Evolutionary conservation across 345 rosid species (phyloP), one percentile per base, ranked within the genome.

Genomic region (Salix dunnii): DNA sequence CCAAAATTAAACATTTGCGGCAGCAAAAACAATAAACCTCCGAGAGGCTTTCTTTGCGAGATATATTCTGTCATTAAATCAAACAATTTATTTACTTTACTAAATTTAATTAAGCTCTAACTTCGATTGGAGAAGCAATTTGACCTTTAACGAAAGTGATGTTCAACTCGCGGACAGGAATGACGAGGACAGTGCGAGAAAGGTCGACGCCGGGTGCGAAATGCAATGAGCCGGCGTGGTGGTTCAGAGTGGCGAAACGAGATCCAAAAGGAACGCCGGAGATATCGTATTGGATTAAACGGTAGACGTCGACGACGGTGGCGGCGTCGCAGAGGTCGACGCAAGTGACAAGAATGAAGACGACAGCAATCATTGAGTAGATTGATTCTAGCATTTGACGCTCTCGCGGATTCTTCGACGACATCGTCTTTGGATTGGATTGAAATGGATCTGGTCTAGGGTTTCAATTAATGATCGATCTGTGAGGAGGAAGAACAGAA

Each of bases 311-410:
- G 61, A 96, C 94, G 69, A 91, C 98, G 67, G 99, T 87, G 78
- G 98, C 98, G 1, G 98, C 98, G 69, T 88, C 97, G 79, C 98
- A 91, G 79, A 96, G 99, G 87, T 96, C 96, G 69, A 88, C 93
- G 82, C 92, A 93, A 75, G 97, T 93, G 4, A 96, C 86, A 77
- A 96, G 91, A 46, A 92, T 79, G 78, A 93, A 87, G 79, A 91
- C 80, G 2, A 96, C 83, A 0, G 97, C 88, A 8, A 93, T 68
- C 74, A 93, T 79, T 2, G 94, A 89, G 86, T 82, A 95, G 60
- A 91, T 68, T 1, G 99, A 96, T 21, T 88, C 94, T 42, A 95
- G 76, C 79, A 91, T 71, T 12, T 84, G 72, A n/a, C 85, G 78
- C 14, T 76, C 80, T 60, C 79, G 80, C 3, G 81, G 80, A 70